Evolutionary conservation across 495 filamentous ascomycete species (phyloP), one percentile per base, ranked within the genome.

Genomic region (Tuber magnatum): DNA sequence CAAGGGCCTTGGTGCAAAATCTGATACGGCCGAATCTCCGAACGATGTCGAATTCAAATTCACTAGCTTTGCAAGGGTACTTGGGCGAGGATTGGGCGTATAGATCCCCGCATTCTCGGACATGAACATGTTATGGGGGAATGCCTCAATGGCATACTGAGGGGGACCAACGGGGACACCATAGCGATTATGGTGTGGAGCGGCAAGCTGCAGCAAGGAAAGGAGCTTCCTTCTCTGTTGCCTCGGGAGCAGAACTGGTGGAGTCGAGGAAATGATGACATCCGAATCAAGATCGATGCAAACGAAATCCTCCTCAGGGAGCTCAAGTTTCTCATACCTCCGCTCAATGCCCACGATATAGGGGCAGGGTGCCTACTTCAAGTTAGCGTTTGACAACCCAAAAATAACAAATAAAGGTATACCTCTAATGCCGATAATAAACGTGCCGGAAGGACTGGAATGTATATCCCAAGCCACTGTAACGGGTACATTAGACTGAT

Each of bases 221-320:
- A 92, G 85, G 16, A 99, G 87, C 84, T 99, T 99, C 76, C 94
- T 87, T 56, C 95, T 89, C 83, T 97, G 92, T 80, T 97, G 94
- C 76, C 92, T 90, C 8, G 95, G 95, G 32, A 99, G 88, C 41
- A 90, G 86, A 35, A 87, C 87, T 39, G 94, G 93, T 75, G 87
- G 86, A 10, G 87, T 82, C 3, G 92, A 93, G 75, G 92, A 91
- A 82, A 96, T 92, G 73, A 99, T 95, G 68, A 88, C 88, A 80
- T 98, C 92, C 80, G 91, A 88, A 84, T 99, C 95, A 56, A 99
- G 86, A 83, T 99, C 95, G 61, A 97, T 93, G 44, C 97, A 84
- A 28, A 97, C 94, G 82, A 94, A 97, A 81, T 98, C 95, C 80
- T 98, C 95, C n/a, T 97, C 92, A 0, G 95, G 95, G 46, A 97